Conservation (phyloP, 495 filamentous ascomycete species). For the Tetracladium setigerum region DNA sequence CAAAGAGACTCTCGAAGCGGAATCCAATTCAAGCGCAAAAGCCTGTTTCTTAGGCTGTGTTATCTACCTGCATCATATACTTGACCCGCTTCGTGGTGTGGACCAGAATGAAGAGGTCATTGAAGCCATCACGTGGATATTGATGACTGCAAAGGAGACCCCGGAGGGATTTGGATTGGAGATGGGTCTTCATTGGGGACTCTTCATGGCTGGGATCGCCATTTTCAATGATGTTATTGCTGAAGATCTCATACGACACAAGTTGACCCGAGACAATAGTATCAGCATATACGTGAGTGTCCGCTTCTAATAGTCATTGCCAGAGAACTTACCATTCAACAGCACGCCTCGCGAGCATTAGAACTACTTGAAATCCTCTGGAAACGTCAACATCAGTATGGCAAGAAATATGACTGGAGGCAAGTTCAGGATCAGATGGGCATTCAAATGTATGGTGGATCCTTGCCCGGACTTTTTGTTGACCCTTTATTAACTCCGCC, state of each 20-base stretch:
- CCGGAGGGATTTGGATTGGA: conserved; percentile 20
- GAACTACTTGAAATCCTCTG: conserved; percentile 20
- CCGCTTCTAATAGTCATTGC: neutral
- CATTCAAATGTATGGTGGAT: conserved; percentile 13
- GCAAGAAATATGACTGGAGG: conserved; percentile 20
- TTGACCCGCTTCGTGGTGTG: conserved; percentile 11
- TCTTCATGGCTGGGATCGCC: conserved; percentile 20
- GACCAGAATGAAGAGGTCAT: conserved; percentile 11
- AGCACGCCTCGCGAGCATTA: conserved; percentile 18
- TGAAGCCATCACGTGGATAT: conserved; percentile 12
- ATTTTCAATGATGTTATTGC: conserved; percentile 18
- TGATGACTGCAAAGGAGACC: conserved; percentile 17
- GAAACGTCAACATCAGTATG: conserved; percentile 18
- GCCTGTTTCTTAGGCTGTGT: conserved; percentile 14
- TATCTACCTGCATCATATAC: conserved; percentile 19
- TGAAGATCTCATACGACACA: conserved; percentile 16
- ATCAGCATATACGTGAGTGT: conserved; percentile 17
- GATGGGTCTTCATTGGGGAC: conserved; percentile 17
- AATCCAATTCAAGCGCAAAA: conserved; percentile 19
- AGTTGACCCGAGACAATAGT: conserved; percentile 11
- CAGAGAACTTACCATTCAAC: neutral
- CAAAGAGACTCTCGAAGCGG: conserved; percentile 17
- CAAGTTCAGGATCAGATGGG: conserved; percentile 19
- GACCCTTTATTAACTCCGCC: no score
- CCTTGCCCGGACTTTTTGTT: no score